Evolutionary conservation across 345 rosid species (phyloP), one percentile per base, ranked within the genome.

Genomic region (Syzygium aromaticum): DNA sequence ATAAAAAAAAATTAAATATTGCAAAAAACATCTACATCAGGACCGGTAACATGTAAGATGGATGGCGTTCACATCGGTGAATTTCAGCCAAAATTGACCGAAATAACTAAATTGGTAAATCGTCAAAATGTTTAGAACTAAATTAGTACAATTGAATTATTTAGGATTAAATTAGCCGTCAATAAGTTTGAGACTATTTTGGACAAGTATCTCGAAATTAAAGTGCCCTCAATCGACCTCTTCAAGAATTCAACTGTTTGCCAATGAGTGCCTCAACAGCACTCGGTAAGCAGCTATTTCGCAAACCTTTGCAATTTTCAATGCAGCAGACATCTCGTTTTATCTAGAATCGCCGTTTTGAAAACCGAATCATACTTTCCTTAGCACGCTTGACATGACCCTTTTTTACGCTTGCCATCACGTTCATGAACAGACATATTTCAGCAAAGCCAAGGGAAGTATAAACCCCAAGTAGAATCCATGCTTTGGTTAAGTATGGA

Each of bases 41-140:
- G 1, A 0, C 4, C 7, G 0, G 0, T 11, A 2, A 28, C 15
- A 57, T 0, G 1, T 57, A 57, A 57, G 3, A 57, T 0, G 0
- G 5, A 13, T 11, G 27, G 27, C 11, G 3, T n/a, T 59, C 12
- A 27, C 0, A 1, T 59, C 11, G 27, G 0, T 0, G 1, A 59
- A 25, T 59, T 59, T 25, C 0, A 0, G 0, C 0, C 11, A 2
- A 25, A 59, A 59, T 59, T 27, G 14, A 57, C 0, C 0, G 0
- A 0, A 57, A 57, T 4, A 7, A 57, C 11, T 25, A 57, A 57
- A 57, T 25, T 25, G 6, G 0, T 0, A 57, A 0, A 6, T 25
- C 11, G 11, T 57, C 0, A 0, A 57, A 57, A 57, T 15, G 0
- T 25, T 5, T 57, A 57, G 5, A n/a, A 57, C 3, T 57, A 57